Percentiles rank a stretch among this genome's conserved stretches.
These are phyloP conservation scores for Ormosia semicastrata DNA, from an alignment of 306 rosid genomes.

Conservation along the genomic window DNA sequence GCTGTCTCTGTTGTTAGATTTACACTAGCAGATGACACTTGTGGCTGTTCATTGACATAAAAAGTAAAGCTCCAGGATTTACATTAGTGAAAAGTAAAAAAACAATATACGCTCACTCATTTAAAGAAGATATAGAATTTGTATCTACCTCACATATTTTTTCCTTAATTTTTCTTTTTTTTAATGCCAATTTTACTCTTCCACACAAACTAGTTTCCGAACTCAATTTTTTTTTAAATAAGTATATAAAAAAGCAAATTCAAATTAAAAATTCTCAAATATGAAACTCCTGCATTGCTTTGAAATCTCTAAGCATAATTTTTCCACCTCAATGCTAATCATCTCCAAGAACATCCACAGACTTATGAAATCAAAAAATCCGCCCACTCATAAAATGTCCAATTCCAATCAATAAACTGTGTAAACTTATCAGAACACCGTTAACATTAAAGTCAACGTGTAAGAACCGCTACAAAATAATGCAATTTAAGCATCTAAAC, in stretches of 20 bases:
- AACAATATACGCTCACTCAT: neutral
- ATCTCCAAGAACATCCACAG: neutral
- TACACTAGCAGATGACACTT: constrained; percentile 87
- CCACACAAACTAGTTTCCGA: neutral
- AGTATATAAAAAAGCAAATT: neutral
- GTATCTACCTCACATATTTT: neutral
- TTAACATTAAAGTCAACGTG: neutral
- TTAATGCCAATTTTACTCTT: neutral
- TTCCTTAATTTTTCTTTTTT: neutral
- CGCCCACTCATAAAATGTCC: neutral
- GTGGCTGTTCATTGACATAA: constrained; percentile 59
- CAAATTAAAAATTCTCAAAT: neutral
- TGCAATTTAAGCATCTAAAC: constrained; percentile 3
- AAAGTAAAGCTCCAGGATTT: constrained; percentile 21
- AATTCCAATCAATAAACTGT: neutral
- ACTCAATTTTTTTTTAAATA: neutral
- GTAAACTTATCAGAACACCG: constrained; percentile 12
- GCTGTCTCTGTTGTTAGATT: constrained; percentile 95
- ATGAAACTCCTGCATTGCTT: neutral
- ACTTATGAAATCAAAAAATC: neutral
- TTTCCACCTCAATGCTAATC: neutral
- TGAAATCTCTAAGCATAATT: neutral
- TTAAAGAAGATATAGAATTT: constrained; percentile 1
- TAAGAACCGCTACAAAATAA: neutral
- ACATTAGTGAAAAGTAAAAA: constrained; percentile 4